Evolutionary conservation across 2,329 filamentous ascomycete species (phyloP).

Genomic region (Fusarium torreyae): DNA sequence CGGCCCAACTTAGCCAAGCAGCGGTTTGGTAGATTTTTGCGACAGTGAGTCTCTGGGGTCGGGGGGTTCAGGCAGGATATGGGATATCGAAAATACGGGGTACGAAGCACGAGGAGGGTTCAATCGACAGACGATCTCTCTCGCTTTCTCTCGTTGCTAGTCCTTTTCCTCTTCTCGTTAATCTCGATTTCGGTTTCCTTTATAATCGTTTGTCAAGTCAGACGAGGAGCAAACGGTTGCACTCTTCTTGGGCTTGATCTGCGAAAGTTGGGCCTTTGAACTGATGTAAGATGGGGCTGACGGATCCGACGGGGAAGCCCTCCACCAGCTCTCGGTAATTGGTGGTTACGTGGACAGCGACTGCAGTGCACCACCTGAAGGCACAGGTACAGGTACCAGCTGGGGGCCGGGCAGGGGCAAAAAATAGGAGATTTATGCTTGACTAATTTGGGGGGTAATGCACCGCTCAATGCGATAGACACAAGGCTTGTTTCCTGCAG

Average conservation of each 20-base stretch:
- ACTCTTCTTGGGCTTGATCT: conserved; percentile 2
- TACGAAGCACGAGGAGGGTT: background rate
- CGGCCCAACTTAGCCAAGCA: conserved; percentile 12
- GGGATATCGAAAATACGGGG: background rate
- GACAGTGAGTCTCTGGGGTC: conserved; percentile 26
- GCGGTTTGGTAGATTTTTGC: conserved; percentile 7
- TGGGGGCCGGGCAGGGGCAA: conserved; percentile 8
- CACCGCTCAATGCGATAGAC: background rate
- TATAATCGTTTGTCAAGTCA: background rate
- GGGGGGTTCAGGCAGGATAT: background rate
- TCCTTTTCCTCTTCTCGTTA: background rate
- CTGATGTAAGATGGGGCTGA: conserved; percentile 43
- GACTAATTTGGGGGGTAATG: conserved; percentile 6
- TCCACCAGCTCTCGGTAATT: conserved; percentile 32
- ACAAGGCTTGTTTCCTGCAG: background rate
- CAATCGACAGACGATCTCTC: background rate
- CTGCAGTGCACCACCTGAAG: background rate
- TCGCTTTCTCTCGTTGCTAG: background rate
- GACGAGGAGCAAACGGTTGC: background rate
- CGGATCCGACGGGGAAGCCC: background rate
- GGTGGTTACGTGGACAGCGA: conserved; percentile 43
- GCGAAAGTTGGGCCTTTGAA: conserved; percentile 24
- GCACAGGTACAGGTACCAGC: conserved; percentile 6
- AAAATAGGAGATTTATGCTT: conserved; percentile 13
- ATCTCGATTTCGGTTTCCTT: conserved; percentile 6